These are phyloP conservation scores for Neophaeococcomyces aloes DNA, from an alignment of 2,329 filamentous ascomycete species.

Conservation along the genomic window DNA sequence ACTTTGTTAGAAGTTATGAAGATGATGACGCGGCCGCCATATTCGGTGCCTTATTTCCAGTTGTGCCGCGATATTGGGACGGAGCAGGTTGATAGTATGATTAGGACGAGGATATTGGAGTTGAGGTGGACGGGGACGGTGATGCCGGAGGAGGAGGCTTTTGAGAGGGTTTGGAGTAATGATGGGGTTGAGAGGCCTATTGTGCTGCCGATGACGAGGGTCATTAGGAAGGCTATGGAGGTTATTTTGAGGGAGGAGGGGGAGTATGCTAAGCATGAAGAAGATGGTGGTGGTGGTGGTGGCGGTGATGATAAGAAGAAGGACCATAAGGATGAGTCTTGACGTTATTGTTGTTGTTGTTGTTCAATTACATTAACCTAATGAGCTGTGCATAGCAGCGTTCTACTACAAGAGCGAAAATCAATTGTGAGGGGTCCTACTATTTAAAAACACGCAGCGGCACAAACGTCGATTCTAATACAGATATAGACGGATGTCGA, in stretches of 20 bases:
- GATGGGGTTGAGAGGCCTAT: slow-evolving; percentile 7
- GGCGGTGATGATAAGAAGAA: too few species aligned
- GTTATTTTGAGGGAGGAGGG: slow-evolving; percentile 6
- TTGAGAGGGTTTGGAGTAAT: slow-evolving; percentile 7
- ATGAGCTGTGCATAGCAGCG: too few species aligned
- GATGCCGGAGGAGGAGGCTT: slow-evolving; percentile 6
- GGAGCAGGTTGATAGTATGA: slow-evolving; percentile 7
- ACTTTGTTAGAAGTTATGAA: slow-evolving; percentile 5
- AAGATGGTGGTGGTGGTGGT: too few species aligned
- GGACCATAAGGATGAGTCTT: too few species aligned
- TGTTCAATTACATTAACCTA: too few species aligned
- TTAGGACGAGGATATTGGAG: slow-evolving; percentile 5
- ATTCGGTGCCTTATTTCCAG: slow-evolving; percentile 6
- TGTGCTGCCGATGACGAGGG: slow-evolving; percentile 7
- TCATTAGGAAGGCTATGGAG: slow-evolving; percentile 7
- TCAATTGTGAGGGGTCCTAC: too few species aligned
- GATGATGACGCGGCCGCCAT: slow-evolving; percentile 1
- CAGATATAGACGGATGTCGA: too few species aligned
- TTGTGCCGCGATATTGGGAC: slow-evolving; percentile 7
- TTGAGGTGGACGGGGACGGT: slow-evolving; percentile 7
- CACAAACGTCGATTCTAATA: too few species aligned
- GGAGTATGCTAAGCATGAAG: too few species aligned
- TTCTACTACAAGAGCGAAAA: too few species aligned
- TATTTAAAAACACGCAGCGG: too few species aligned
- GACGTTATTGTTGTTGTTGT: too few species aligned